These are phyloP conservation scores for Symbiodinium natans DNA, from an alignment of 73 alveolate species.

Conservation along the genomic window DNA sequence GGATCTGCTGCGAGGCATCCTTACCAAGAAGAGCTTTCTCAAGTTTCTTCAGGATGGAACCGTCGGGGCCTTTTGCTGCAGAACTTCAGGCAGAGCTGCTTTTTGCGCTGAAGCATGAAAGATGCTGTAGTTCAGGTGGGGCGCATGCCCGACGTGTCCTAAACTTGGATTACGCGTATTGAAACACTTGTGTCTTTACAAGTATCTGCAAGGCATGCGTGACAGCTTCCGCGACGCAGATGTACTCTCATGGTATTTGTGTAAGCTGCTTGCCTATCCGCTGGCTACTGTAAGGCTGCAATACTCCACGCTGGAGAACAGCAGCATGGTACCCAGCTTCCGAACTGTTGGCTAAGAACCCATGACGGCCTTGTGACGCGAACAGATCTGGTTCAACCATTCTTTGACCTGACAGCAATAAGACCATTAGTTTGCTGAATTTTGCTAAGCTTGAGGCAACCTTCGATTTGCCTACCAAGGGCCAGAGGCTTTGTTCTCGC, in stretches of 20 bases:
- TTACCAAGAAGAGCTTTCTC: slow-evolving; percentile 65
- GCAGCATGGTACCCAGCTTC: background rate
- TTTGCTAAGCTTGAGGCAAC: too few relatives aligned
- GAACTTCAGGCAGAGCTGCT: background rate
- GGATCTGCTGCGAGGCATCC: slow-evolving; percentile 79
- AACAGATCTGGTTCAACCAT: too few relatives aligned
- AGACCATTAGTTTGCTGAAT: too few relatives aligned
- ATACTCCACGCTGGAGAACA: slow-evolving; percentile 5
- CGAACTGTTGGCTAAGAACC: too few relatives aligned
- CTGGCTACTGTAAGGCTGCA: slow-evolving; percentile 15
- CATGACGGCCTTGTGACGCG: too few relatives aligned
- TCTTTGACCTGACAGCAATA: too few relatives aligned
- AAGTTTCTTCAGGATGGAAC: slow-evolving; percentile 85
- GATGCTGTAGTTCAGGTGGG: background rate
- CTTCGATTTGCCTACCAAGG: slow-evolving; percentile 54
- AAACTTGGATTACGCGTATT: background rate
- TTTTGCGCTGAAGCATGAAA: too few relatives aligned
- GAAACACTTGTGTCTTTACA: background rate
- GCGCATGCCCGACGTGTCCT: background rate
- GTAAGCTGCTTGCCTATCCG: background rate
- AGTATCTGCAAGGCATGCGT: too few relatives aligned
- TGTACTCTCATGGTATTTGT: background rate
- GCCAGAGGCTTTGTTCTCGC: background rate
- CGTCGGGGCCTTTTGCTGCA: background rate
- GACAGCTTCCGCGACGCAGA: background rate